phyloP scores from a whole-genome alignment of 1,139 yeast genomes.

The Blastobotrys proliferans region DNA sequence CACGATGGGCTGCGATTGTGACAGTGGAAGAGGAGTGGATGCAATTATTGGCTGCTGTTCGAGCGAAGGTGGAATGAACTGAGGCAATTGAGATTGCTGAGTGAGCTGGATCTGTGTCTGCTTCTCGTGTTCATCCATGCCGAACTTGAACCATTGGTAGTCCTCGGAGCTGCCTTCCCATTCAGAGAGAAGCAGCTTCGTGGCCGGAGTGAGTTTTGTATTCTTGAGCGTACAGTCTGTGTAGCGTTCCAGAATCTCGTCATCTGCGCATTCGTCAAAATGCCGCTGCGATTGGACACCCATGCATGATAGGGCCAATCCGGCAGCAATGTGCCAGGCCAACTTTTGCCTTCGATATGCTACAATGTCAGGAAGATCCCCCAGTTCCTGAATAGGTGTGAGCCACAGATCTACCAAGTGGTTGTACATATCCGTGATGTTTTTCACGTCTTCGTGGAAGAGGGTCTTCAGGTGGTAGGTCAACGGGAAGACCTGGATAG shows the following conservation, averaged over 20 bases:
- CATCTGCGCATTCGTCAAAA: neutral
- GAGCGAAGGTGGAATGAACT: neutral
- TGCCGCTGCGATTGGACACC: constrained; percentile 15
- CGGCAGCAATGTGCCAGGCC: constrained; percentile 18
- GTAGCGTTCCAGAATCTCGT: neutral
- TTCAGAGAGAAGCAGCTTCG: constrained; percentile 19
- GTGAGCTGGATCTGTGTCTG: constrained; percentile 4
- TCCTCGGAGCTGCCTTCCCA: constrained; percentile 15
- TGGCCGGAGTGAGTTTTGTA: constrained; percentile 7
- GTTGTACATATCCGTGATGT: constrained; percentile 15
- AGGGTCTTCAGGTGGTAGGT: constrained; percentile 12
- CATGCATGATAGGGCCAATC: constrained; percentile 19
- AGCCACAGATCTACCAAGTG: constrained; percentile 21
- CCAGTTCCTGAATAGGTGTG: constrained; percentile 15
- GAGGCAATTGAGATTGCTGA: neutral
- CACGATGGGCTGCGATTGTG: neutral
- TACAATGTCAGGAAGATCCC: constrained; percentile 6
- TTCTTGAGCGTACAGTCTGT: neutral
- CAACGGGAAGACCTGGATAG: constrained; percentile 25
- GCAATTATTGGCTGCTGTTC: neutral
- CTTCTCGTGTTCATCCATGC: constrained; percentile 10
- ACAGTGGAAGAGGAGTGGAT: neutral
- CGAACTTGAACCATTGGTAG: constrained; percentile 22
- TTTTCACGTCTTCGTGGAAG: neutral
- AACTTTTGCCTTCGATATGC: constrained; percentile 13